Base-by-base conservation (phyloP, 768 basidiomycete species). In the Tricholoma saponaceum region DNA sequence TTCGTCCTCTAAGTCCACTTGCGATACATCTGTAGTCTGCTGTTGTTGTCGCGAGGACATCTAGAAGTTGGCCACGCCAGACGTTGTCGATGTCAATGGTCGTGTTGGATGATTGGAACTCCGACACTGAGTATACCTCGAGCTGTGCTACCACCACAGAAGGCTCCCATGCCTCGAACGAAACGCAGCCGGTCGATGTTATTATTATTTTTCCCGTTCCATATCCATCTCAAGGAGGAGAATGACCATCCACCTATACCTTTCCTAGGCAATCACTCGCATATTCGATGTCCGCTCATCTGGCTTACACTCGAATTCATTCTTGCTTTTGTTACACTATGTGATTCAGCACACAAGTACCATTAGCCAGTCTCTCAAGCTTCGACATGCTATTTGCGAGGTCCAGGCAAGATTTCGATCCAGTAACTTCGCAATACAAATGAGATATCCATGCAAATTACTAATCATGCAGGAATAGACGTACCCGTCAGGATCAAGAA, bases 401-500 rank as follows among this genome's bases (percentile, higher is more conserved):
- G 37, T 13, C 65, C 62, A 28, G 80, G 79, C 55, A 85, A 73
- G 53, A 86, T 67, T 69, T 85, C 84, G 47, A 86, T 70, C 84
- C 83, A 85, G 66, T 85, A 85, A 54, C 83, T 84, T 58, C 20
- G 13, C 13, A 8, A 52, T 28, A 39, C n/a, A 51, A 51, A 22
- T 46, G 13, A 20, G 47, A 26, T 54, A 14, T 35, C 14, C 9
- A 51, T 33, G 22, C 9, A 22, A 7, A 26, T 33, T 35, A 16
- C 5, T 8, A n/a, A 32, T n/a, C n/a, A 9, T 7, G 7, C 12
- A 22, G 33, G 14, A 12, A 51, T 16, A 26, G 20, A 65, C 76
- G 60, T 67, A 90, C 84, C 89, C 88, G 74, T 93, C 91, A 26
- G 91, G 91, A 71, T 93, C 91, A 73, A 92, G 70, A 61, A 89